Percentiles rank a stretch among this genome's conserved stretches.
Conservation (phyloP, 106 monocot genomes). For the Agapanthus africanus region DNA sequence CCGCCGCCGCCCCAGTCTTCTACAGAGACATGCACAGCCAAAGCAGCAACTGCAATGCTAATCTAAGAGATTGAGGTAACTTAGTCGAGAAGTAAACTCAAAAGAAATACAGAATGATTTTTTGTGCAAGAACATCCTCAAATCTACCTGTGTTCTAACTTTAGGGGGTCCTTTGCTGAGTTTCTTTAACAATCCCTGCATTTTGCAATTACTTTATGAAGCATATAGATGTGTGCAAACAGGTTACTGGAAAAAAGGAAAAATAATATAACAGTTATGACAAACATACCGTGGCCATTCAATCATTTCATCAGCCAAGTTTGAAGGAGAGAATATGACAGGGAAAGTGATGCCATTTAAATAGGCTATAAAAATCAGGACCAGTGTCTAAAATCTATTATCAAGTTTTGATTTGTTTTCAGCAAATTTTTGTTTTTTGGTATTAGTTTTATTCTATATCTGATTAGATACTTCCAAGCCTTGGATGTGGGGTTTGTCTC, state of each 20-base stretch:
- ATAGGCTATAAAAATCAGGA: too few species aligned
- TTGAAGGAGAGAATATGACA: too few species aligned
- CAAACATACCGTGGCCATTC: too few species aligned
- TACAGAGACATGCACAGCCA: constrained; percentile 87
- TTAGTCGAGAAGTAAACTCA: not conserved
- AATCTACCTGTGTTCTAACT: constrained; percentile 90
- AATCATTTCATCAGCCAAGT: too few species aligned
- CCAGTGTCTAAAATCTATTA: too few species aligned
- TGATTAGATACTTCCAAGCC: too few species aligned
- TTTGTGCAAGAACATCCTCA: not conserved
- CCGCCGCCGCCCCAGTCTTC: constrained; percentile 94
- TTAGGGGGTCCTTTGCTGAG: constrained; percentile 76
- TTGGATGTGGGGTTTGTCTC: too few species aligned
- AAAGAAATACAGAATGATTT: not conserved
- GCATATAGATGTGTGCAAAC: not conserved
- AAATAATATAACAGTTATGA: not conserved
- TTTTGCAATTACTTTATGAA: constrained; percentile 9
- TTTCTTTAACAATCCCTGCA: constrained; percentile 78
- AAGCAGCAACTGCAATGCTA: constrained; percentile 86
- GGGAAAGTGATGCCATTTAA: too few species aligned
- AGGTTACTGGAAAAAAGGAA: not conserved
- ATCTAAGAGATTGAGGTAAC: constrained; percentile 39
- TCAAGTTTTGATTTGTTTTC: too few species aligned
- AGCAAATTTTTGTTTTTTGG: too few species aligned
- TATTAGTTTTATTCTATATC: too few species aligned